Percentiles rank a stretch among this genome's conserved stretches.
Conservation (phyloP, 495 filamentous ascomycete genomes). For the Penicilliopsis zonata region DNA sequence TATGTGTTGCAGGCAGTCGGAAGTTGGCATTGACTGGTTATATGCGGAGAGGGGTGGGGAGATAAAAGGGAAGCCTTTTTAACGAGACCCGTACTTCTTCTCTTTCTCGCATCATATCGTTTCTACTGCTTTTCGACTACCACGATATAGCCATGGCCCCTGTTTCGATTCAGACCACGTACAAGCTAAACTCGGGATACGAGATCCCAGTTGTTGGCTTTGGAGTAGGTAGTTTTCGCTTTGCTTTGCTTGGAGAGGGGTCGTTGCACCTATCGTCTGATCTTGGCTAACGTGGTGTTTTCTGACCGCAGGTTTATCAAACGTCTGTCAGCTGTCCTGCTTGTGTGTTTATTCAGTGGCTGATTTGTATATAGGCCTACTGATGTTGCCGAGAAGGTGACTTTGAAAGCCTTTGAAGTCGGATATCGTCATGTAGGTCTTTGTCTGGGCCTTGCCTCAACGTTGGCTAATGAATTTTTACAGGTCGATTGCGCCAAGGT, state of each 20-base stretch:
- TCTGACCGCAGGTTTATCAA: constrained; percentile 50
- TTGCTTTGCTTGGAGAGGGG: neutral
- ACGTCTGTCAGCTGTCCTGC: constrained; percentile 34
- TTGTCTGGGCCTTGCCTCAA: neutral
- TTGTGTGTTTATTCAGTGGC: constrained; percentile 3
- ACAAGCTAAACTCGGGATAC: constrained; percentile 63
- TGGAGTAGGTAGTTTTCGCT: constrained; percentile 42
- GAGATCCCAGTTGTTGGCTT: constrained; percentile 67
- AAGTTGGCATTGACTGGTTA: too few species aligned
- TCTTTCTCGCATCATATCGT: neutral
- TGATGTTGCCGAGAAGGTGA: constrained; percentile 42
- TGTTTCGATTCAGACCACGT: constrained; percentile 48
- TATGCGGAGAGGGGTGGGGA: too few species aligned
- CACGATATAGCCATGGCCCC: constrained; percentile 36
- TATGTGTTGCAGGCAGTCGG: too few species aligned
- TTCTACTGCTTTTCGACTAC: neutral
- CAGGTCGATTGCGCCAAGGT: constrained; percentile 43
- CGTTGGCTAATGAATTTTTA: neutral
- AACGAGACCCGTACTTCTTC: too few species aligned
- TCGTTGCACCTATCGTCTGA: too few species aligned
- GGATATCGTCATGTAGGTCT: constrained; percentile 60
- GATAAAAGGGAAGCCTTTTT: too few species aligned
- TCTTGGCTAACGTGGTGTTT: neutral
- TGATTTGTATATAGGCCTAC: constrained; percentile 30
- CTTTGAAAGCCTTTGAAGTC: constrained; percentile 48